phyloP scores from a whole-genome alignment of 1,284 basidiomycete genomes.

The Irpex rosettiformis region DNA sequence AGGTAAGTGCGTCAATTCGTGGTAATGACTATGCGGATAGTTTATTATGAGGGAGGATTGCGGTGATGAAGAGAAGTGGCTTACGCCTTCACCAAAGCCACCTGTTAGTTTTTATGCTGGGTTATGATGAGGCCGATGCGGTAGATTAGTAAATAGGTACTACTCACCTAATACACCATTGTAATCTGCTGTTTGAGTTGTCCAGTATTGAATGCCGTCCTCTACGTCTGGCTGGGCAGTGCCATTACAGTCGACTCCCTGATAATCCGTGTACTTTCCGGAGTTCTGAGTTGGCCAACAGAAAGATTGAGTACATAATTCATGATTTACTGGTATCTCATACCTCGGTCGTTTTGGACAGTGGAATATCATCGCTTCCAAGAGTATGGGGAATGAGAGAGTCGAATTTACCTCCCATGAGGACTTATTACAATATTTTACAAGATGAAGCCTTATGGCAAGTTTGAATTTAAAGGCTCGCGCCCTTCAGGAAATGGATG shows the following conservation, averaged over 20 bases:
- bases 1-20: slow-evolving; percentile 83
- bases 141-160: neutral
- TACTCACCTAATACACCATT: slow-evolving; percentile 65
- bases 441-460: too few species aligned
- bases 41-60: slow-evolving; percentile 11
- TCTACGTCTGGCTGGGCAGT: slow-evolving; percentile 43
- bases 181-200: slow-evolving; percentile 63
- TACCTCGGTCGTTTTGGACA: too few species aligned
- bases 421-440: too few species aligned
- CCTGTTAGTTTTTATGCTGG: slow-evolving; percentile 36
- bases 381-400: too few species aligned
- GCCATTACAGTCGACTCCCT: slow-evolving; percentile 7
- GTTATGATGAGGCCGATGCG: slow-evolving; percentile 18
- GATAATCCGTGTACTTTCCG: too few species aligned
- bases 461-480: too few species aligned
- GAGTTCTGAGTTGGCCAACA: too few species aligned
- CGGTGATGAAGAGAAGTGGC: slow-evolving; percentile 12
- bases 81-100: slow-evolving; percentile 72
- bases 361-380: too few species aligned
- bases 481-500: neutral
- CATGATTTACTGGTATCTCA: too few species aligned
- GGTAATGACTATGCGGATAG: slow-evolving; percentile 65
- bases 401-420: too few species aligned
- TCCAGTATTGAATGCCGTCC: slow-evolving; percentile 78
- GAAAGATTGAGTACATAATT: too few species aligned